Evolutionary conservation across 176 grass and related monocot species (phyloP).

Genomic region (Aegilops tauschii): DNA sequence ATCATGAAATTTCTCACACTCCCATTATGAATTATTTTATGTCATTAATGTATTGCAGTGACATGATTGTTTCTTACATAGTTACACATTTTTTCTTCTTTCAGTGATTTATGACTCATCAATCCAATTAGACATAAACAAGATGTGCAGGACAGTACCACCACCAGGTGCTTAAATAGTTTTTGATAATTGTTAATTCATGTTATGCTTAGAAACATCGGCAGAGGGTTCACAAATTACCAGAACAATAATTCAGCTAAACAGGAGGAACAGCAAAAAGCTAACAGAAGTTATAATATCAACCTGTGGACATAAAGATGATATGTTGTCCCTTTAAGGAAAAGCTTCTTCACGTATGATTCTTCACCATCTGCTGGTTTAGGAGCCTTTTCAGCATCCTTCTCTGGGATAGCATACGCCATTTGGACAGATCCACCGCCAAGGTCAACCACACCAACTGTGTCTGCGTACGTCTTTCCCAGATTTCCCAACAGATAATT

Average conservation of each 20-base stretch:
- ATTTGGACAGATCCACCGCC: slow-evolving; percentile 98
- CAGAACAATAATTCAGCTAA: not conserved
- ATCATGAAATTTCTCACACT: not conserved
- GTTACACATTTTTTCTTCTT: not conserved
- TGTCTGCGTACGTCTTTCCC: slow-evolving; percentile 75
- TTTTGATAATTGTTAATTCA: not conserved
- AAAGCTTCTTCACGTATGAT: slow-evolving; percentile 82
- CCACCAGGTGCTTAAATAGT: not conserved
- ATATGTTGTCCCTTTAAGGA: slow-evolving; percentile 81
- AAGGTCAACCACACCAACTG: slow-evolving; percentile 94
- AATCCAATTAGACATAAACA: not conserved
- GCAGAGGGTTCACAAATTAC: not conserved
- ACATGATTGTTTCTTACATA: not conserved
- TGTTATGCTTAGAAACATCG: not conserved
- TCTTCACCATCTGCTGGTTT: slow-evolving; percentile 72
- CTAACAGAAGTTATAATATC: not conserved
- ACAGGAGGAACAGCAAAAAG: not conserved
- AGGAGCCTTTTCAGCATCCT: slow-evolving; percentile 67
- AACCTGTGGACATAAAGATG: slow-evolving; percentile 98
- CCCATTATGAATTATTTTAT: not conserved
- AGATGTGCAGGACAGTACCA: not conserved
- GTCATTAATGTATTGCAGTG: not conserved
- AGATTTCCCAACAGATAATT: slow-evolving; percentile 85
- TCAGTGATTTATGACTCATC: not conserved
- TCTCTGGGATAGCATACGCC: slow-evolving; percentile 95